These are phyloP conservation scores for Coniella vitis DNA, from an alignment of 2,329 filamentous ascomycete genomes.

Conservation along the genomic window DNA sequence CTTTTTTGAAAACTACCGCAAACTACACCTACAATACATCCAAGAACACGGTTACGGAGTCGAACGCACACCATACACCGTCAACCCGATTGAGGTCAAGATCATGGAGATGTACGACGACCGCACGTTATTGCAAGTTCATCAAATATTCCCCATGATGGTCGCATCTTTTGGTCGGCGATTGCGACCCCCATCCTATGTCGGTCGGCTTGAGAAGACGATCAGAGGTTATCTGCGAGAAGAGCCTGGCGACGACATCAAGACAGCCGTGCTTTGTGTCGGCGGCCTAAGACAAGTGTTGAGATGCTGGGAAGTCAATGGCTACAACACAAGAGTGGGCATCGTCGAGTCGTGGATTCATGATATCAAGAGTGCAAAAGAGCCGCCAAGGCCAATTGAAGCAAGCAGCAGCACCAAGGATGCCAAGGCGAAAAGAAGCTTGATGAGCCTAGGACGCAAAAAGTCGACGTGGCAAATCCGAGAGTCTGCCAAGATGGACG, in stretches of 20 bases:
- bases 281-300: constrained; percentile 58
- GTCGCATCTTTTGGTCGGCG: constrained; percentile 58
- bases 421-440: constrained; percentile 43
- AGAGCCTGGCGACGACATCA: constrained; percentile 55
- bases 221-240: constrained; percentile 58
- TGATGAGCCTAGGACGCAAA: constrained; percentile 50
- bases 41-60: constrained; percentile 47
- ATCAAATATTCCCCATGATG: constrained; percentile 58
- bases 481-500: constrained; percentile 22
- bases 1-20: constrained; percentile 60
- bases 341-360: constrained; percentile 56
- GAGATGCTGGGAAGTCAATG: constrained; percentile 59
- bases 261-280: constrained; percentile 52
- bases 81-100: constrained; percentile 55
- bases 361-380: constrained; percentile 28
- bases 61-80: constrained; percentile 45
- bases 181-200: constrained; percentile 57
- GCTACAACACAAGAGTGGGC: constrained; percentile 53
- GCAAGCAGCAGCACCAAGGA: constrained; percentile 34
- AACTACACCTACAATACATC: constrained; percentile 51
- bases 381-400: constrained; percentile 28
- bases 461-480: constrained; percentile 39
- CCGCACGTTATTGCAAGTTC: constrained; percentile 53
- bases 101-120: constrained; percentile 62
- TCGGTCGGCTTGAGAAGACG: constrained; percentile 54